A percentile compares a stretch with the other conserved stretches of the same genome.
Conservation (phyloP, 2,329 filamentous ascomycete genomes). For the Reticulascus tulasneorum region DNA sequence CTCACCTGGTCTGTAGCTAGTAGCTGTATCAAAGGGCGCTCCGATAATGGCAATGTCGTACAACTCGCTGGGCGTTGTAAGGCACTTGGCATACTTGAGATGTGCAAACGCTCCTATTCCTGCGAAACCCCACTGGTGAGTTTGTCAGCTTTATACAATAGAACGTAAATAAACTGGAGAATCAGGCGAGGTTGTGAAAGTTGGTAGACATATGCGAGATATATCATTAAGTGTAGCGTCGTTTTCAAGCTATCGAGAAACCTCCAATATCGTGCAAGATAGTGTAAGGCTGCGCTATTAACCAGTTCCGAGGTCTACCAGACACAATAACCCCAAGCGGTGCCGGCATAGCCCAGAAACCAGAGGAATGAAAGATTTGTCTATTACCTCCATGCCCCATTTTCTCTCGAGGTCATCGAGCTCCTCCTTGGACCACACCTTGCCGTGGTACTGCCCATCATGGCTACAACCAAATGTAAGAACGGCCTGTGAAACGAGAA, state of each 20-base stretch:
- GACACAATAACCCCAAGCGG: too few species aligned
- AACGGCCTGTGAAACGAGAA: too few species aligned
- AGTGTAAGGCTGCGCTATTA: too few species aligned
- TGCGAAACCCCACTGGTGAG: constrained; percentile 54
- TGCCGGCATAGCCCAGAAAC: too few species aligned
- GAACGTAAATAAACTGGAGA: too few species aligned
- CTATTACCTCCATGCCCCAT: constrained; percentile 56
- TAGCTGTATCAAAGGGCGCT: constrained; percentile 70
- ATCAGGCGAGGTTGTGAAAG: too few species aligned
- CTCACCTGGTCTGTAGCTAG: constrained; percentile 64
- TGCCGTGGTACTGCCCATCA: constrained; percentile 34
- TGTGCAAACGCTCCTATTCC: constrained; percentile 76
- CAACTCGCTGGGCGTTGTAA: constrained; percentile 57
- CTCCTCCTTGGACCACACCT: constrained; percentile 46
- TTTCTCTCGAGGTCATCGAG: constrained; percentile 50
- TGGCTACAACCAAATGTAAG: too few species aligned
- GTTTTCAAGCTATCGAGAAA: background rate
- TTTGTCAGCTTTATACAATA: too few species aligned
- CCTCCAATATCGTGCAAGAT: too few species aligned
- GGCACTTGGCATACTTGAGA: constrained; percentile 63
- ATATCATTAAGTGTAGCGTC: background rate
- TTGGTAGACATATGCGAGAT: background rate
- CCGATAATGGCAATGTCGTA: constrained; percentile 73
- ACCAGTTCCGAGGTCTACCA: too few species aligned
- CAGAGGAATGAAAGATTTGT: too few species aligned